Conservation (phyloP, 2,329 filamentous ascomycete species). For the Hypoxylon sp. region DNA sequence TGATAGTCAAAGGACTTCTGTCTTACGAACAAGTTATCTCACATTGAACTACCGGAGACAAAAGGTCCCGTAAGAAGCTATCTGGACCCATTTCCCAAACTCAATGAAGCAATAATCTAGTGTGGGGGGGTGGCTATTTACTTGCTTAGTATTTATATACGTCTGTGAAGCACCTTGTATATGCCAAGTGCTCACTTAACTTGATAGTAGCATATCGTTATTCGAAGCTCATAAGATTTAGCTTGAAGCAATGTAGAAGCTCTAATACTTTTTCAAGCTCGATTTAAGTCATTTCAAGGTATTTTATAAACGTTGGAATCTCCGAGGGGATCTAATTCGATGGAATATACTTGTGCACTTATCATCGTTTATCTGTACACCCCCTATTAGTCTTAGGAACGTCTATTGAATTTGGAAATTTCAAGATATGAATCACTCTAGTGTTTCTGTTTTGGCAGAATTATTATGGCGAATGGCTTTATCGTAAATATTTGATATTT, state of each 20-base stretch:
- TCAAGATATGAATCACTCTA: not conserved
- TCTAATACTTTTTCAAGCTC: not conserved
- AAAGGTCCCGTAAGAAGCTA: no score
- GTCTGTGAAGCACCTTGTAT: no score
- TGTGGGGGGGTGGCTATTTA: no score
- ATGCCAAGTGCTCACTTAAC: no score
- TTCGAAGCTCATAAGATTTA: not conserved
- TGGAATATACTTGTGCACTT: not conserved
- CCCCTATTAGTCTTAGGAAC: not conserved
- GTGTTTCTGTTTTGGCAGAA: not conserved
- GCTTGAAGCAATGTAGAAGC: not conserved
- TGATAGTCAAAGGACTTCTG: no score
- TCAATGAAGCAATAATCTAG: no score
- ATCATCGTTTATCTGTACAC: not conserved
- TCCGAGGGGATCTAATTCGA: not conserved
- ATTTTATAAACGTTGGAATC: not conserved
- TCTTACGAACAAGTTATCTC: no score
- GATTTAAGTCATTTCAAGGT: not conserved
- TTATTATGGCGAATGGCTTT: no score
- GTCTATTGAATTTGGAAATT: not conserved
- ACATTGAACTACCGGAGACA: no score
- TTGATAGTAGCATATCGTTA: no score
- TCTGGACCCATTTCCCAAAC: no score
- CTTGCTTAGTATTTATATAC: no score
- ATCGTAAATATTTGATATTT: not conserved